Evolutionary conservation across 768 basidiomycete genomes (phyloP).

Genomic region (Auriculariales sp.): DNA sequence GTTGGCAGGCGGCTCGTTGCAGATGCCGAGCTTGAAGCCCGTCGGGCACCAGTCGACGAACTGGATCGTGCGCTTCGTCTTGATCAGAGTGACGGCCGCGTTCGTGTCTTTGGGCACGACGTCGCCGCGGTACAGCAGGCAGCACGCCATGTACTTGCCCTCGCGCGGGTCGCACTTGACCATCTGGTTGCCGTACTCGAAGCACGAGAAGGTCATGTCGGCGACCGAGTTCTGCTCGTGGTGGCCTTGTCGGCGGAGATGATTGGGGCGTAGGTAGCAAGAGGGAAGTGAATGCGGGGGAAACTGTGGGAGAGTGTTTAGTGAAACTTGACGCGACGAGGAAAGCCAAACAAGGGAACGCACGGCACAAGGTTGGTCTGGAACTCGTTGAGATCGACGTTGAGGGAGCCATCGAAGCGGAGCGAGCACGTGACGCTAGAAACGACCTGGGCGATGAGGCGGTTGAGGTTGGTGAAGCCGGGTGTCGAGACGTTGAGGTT

Average conservation of each 20-base stretch:
- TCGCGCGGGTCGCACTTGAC: constrained; percentile 92
- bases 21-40: constrained; percentile 92
- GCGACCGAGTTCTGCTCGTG: constrained; percentile 96
- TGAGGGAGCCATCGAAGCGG: constrained; percentile 92
- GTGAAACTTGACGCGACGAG: constrained; percentile 5
- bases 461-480: constrained; percentile 86
- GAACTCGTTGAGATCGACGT: constrained; percentile 96
- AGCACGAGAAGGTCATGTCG: constrained; percentile 97
- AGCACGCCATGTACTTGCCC: constrained; percentile 98
- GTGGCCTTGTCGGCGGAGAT: constrained; percentile 86
- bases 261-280: constrained; percentile 90
- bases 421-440: constrained; percentile 95
- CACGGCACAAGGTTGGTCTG: constrained; percentile 97
- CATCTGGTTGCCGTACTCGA: constrained; percentile 95
- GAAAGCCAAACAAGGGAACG: constrained; percentile 19
- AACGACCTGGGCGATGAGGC: constrained; percentile 95
- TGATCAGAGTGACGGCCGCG: constrained; percentile 82
- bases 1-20: constrained; percentile 85
- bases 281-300: constrained; percentile 97
- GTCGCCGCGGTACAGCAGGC: constrained; percentile 85
- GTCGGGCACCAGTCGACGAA: constrained; percentile 98
- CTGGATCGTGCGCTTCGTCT: constrained; percentile 95
- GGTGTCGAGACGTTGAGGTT: constrained; percentile 75
- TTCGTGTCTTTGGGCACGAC: constrained; percentile 95
- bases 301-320: constrained; percentile 35